Conservation (phyloP, 106 monocot species). For the Gastrodia elata region DNA sequence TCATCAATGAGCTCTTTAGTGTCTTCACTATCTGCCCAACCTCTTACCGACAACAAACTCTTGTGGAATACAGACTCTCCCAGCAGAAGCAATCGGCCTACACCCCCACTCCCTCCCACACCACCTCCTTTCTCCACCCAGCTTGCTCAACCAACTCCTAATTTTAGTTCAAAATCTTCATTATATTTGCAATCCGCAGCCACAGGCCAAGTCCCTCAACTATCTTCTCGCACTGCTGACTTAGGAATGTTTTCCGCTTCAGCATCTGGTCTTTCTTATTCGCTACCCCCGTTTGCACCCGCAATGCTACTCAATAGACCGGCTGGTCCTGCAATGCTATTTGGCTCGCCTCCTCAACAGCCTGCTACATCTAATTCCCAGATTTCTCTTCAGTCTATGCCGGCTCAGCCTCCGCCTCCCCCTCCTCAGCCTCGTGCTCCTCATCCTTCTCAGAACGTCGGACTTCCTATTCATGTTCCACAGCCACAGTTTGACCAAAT, state of each 20-base stretch:
- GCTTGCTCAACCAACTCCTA: constrained; percentile 32
- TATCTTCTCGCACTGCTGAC: constrained; percentile 32
- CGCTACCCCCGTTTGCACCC: constrained; percentile 44
- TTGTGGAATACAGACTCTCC: constrained; percentile 34
- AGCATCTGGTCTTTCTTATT: constrained; percentile 21
- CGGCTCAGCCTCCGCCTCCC: constrained; percentile 61
- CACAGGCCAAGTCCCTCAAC: constrained; percentile 20
- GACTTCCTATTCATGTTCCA: constrained; percentile 27
- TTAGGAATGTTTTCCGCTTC: constrained; percentile 37
- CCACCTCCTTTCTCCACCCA: constrained; percentile 57
- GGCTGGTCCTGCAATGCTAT: constrained; percentile 24
- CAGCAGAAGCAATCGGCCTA: constrained; percentile 31
- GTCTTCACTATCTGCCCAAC: constrained; percentile 21
- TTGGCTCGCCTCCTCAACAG: constrained; percentile 36
- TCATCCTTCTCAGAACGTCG: constrained; percentile 43
- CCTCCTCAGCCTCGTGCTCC: constrained; percentile 66
- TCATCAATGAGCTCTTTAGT: constrained; percentile 21
- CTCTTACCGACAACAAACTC: constrained; percentile 35
- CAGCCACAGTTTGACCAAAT: constrained; percentile 45
- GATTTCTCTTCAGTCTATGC: constrained; percentile 26
- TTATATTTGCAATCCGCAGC: constrained; percentile 19
- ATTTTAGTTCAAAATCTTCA: constrained; percentile 40
- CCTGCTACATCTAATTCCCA: constrained; percentile 15
- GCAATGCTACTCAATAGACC: constrained; percentile 30
- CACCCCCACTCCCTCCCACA: constrained; percentile 65